Evolutionary conservation across 1,284 basidiomycete species (phyloP).

Genomic region (Moesziomyces sp.): DNA sequence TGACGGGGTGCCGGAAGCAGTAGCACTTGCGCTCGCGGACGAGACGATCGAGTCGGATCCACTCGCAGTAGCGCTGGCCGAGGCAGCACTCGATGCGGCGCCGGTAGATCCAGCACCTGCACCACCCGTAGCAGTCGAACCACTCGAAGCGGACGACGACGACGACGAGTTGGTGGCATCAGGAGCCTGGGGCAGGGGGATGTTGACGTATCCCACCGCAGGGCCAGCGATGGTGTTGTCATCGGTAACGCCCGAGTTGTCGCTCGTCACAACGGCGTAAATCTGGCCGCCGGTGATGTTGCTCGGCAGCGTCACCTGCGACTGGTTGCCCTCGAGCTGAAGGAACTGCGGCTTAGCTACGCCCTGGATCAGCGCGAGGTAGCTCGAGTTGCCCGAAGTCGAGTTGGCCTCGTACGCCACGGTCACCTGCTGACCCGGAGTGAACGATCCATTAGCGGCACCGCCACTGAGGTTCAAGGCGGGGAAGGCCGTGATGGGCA

Average conservation of each 20-base stretch:
- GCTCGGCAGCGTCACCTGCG: slow-evolving; percentile 26
- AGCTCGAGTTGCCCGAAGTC: slow-evolving; percentile 13
- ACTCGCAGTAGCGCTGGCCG: slow-evolving; percentile 7
- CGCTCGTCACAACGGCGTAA: slow-evolving; percentile 44
- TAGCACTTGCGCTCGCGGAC: not conserved
- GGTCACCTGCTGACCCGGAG: slow-evolving; percentile 43
- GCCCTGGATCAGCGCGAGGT: slow-evolving; percentile 48
- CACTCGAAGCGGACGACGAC: slow-evolving; percentile 2
- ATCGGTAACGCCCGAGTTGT: slow-evolving; percentile 32
- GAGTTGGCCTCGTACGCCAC: slow-evolving; percentile 20
- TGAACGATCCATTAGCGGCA: slow-evolving; percentile 26
- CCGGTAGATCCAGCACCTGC: slow-evolving; percentile 9
- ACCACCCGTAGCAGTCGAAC: not conserved
- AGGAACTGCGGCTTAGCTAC: slow-evolving; percentile 27
- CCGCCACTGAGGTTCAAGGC: slow-evolving; percentile 16
- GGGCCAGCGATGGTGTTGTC: slow-evolving; percentile 51
- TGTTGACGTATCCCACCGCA: slow-evolving; percentile 35
- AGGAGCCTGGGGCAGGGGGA: slow-evolving; percentile 45
- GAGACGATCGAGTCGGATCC: slow-evolving; percentile 26
- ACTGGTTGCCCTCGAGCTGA: slow-evolving; percentile 9
- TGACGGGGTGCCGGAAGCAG: slow-evolving; percentile 5
- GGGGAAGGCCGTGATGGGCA: slow-evolving; percentile 46
- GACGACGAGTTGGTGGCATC: slow-evolving; percentile 17
- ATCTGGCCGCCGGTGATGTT: slow-evolving; percentile 52
- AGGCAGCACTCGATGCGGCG: slow-evolving; percentile 1